Evolutionary conservation across 768 basidiomycete species (phyloP).

Genomic region (Amylocystis lapponica): DNA sequence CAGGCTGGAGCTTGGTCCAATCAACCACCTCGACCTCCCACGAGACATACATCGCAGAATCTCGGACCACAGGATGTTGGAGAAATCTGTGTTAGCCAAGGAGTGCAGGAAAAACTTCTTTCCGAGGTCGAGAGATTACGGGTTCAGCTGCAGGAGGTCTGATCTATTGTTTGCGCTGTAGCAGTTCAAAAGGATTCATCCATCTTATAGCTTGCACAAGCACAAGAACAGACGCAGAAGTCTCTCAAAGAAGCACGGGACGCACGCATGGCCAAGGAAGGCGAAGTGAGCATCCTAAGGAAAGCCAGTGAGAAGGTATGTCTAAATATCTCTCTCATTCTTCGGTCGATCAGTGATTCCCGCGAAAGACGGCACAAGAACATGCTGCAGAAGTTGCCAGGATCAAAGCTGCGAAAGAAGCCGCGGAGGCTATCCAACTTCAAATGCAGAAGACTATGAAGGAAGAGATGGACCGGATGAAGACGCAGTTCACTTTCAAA

Average conservation of each 20-base stretch:
- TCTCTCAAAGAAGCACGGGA: slow-evolving; percentile 44
- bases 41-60: not conserved
- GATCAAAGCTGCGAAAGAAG: slow-evolving; percentile 55
- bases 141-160: slow-evolving; percentile 45
- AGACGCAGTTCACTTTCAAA: slow-evolving; percentile 65
- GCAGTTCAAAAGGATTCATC: too few relatives aligned
- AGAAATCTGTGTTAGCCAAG: too few relatives aligned
- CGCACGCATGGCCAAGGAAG: slow-evolving; percentile 53
- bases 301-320: slow-evolving; percentile 63
- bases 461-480: slow-evolving; percentile 63
- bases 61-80: not conserved
- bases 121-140: slow-evolving; percentile 16
- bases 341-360: not conserved
- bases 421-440: slow-evolving; percentile 49
- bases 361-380: slow-evolving; percentile 41
- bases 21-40: too few relatives aligned
- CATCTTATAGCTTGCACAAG: slow-evolving; percentile 41
- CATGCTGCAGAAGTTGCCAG: slow-evolving; percentile 53
- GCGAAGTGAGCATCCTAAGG: slow-evolving; percentile 64
- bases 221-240: slow-evolving; percentile 41
- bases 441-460: slow-evolving; percentile 57
- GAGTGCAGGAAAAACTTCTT: too few relatives aligned
- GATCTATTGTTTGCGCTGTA: slow-evolving; percentile 5
- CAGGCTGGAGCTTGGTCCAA: too few relatives aligned
- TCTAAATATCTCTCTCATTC: not conserved